Percentiles rank a stretch among this genome's conserved stretches.
phyloP scores from a whole-genome alignment of 352 stramenopile species.

The Bremia lactucae region DNA sequence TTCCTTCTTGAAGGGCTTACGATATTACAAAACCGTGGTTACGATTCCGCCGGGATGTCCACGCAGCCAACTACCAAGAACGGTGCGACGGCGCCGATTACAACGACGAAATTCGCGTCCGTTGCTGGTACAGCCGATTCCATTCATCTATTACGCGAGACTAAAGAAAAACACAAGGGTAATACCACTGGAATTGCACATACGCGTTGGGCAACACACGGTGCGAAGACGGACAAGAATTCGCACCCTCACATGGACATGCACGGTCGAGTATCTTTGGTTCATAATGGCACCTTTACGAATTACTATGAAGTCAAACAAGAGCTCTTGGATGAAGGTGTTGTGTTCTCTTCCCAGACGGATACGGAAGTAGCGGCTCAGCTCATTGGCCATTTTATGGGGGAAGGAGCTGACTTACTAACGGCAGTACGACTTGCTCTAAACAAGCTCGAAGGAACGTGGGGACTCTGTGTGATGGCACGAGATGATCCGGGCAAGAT shows the following conservation, averaged over 20 bases:
- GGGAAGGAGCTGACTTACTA: conserved; percentile 65
- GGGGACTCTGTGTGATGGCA: conserved; percentile 91
- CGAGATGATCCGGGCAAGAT: conserved; percentile 91
- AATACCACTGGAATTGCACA: conserved; percentile 96
- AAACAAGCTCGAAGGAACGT: conserved; percentile 90
- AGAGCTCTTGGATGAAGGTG: conserved; percentile 74
- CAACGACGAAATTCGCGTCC: conserved; percentile 93
- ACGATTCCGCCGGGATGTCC: conserved; percentile 95
- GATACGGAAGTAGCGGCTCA: conserved; percentile 98
- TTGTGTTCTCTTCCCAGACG: conserved; percentile 93
- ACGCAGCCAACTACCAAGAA: conserved; percentile 63
- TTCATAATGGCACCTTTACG: conserved; percentile 99
- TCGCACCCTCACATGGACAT: conserved; percentile 95
- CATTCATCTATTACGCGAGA: conserved; percentile 83
- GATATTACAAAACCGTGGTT: conserved; percentile 92
- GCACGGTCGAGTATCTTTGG: conserved; percentile 88
- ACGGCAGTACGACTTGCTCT: conserved; percentile 87
- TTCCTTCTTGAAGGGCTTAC: conserved; percentile 84
- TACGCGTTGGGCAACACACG: conserved; percentile 99
- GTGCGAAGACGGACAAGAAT: conserved; percentile 96
- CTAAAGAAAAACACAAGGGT: conserved; percentile 56
- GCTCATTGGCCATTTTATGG: conserved; percentile 90
- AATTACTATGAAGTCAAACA: conserved; percentile 92
- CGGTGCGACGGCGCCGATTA: conserved; percentile 35
- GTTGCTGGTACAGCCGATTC: conserved; percentile 86